Evolutionary conservation across 1,284 basidiomycete genomes (phyloP).

Genomic region (Ustilago tritici): DNA sequence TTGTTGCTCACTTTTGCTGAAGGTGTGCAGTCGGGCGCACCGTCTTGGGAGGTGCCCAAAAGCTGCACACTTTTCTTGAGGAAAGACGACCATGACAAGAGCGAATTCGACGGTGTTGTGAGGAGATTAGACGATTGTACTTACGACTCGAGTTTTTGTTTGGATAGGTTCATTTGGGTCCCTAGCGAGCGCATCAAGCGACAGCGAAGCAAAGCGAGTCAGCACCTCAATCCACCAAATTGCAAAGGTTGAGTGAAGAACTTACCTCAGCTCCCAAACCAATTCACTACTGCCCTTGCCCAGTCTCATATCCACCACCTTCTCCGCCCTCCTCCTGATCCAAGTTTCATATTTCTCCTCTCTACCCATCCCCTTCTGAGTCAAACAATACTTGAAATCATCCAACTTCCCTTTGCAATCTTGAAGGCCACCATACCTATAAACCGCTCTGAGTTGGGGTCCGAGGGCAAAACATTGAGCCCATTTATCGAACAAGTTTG

Average conservation of each 20-base stretch:
- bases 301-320: slow-evolving; percentile 82
- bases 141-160: not conserved
- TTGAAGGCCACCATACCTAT: slow-evolving; percentile 83
- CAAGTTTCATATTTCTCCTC: slow-evolving; percentile 84
- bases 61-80: slow-evolving; percentile 4
- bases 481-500: slow-evolving; percentile 66
- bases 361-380: slow-evolving; percentile 80
- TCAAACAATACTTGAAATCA: slow-evolving; percentile 96
- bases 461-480: slow-evolving; percentile 74
- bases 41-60: not conserved
- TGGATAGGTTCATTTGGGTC: slow-evolving; percentile 25
- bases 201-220: not conserved
- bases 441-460: slow-evolving; percentile 84
- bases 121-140: slow-evolving; percentile 21
- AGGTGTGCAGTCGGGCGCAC: not conserved
- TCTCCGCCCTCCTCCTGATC: slow-evolving; percentile 87
- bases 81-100: too few species aligned
- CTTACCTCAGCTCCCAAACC: slow-evolving; percentile 82
- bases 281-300: slow-evolving; percentile 84
- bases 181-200: not conserved
- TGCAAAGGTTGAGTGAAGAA: not conserved
- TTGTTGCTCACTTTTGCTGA: slow-evolving; percentile 6
- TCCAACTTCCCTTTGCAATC: slow-evolving; percentile 84
- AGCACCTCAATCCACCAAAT: slow-evolving; percentile 70
- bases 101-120: too few species aligned